Conservation (phyloP, 345 rosid genomes). For the Salix purpurea region DNA sequence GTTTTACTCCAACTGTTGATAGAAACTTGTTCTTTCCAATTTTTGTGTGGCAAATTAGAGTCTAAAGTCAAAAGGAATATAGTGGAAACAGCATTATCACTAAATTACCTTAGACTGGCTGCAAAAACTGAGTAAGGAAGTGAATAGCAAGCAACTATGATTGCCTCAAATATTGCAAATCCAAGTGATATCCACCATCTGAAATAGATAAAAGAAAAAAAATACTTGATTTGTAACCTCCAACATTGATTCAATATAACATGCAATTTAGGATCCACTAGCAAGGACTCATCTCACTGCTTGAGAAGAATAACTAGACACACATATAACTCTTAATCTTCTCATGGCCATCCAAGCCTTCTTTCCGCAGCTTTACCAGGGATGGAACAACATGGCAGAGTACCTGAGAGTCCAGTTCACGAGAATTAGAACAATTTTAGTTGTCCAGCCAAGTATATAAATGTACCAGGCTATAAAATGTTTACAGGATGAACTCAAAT, state of each 20-base stretch:
- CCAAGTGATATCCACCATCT: constrained; percentile 97
- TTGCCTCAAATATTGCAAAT: constrained; percentile 81
- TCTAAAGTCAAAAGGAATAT: constrained; percentile 3
- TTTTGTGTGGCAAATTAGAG: background rate
- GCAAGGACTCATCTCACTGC: constrained; percentile 60
- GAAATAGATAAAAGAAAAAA: constrained; percentile 20
- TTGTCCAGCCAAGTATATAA: background rate
- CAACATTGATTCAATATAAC: constrained; percentile 9
- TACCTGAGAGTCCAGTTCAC: constrained; percentile 42
- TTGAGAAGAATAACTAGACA: constrained; percentile 70
- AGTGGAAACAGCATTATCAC: constrained; percentile 1
- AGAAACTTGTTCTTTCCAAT: no score
- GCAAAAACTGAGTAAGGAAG: constrained; percentile 84
- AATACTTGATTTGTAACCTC: background rate
- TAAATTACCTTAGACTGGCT: constrained; percentile 61
- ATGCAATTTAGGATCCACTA: constrained; percentile 18
- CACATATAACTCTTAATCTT: constrained; percentile 99
- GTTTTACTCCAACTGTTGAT: no score
- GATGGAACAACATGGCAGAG: constrained; percentile 89
- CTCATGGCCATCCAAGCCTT: constrained; percentile 96
- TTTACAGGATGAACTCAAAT: no score
- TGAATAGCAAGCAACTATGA: constrained; percentile 73
- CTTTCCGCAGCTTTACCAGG: constrained; percentile 84
- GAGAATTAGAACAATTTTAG: constrained; percentile 3
- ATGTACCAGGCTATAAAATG: background rate